Base-by-base conservation (phyloP, 148 eudicot genomes). In the Simmondsia chinensis region DNA sequence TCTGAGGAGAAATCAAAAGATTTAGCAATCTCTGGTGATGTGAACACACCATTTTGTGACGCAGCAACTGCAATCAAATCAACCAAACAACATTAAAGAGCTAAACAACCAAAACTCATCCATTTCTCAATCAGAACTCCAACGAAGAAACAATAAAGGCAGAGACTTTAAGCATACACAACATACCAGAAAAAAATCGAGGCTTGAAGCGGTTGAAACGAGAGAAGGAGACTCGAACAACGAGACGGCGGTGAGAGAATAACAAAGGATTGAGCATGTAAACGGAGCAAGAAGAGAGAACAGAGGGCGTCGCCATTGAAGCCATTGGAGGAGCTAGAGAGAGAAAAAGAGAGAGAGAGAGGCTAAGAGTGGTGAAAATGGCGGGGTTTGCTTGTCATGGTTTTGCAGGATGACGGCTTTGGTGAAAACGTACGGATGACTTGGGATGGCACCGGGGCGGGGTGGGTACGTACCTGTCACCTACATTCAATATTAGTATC, bases 1-100 rank as follows among this genome's bases (percentile, higher is more conserved):
- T 93, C 99, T 6, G 70, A 63, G 13, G 60, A 58, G 46, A 93
- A 93, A 41, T 93, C 99, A 45, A 93, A 93, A 2, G 80, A 44
- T 53, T 93, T 93, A 0, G 79, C 78, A 20, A 47, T 54, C 61
- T 76, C 84, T 1, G 99, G 91, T 13, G 99, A 93, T 16, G 87
- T 70, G 56, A 93, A 93, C 19, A 77, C 84, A 4, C 64, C 80
- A 46, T 69, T 70, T 14, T 64, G 61, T 20, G 69, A 68, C 39
- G 74, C 76, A 39, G 76, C 73, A 68, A 67, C 88, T 76, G 80
- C 48, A 27, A 7, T 10, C 0, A 18, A 34, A 32, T 28, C 11
- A 39, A 7, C 32, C 24, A 40, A 39, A 19, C 14, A 21, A 2
- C 31, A 11, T 1, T 8, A 38, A 43, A 20, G 0, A 24, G 7